A percentile compares a stretch with the other conserved stretches of the same genome.
Evolutionary conservation across 106 monocot species (phyloP).

Genomic region (Dendrobium huoshanense): DNA sequence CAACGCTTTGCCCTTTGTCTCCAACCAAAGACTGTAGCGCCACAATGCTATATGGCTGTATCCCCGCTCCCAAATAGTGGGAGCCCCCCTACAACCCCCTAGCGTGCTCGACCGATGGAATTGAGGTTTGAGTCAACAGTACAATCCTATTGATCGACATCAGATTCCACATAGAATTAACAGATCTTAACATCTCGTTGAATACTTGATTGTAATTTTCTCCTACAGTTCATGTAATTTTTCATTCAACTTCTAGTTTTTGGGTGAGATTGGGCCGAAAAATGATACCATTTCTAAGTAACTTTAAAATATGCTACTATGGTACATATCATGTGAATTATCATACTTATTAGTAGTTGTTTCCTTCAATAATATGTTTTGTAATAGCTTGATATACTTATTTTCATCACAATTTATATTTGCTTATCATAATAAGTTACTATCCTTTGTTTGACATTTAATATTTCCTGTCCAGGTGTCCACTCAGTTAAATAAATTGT

Average conservation of each 20-base stretch:
- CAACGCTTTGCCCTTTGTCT: no score
- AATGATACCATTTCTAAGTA: neutral
- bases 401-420: neutral
- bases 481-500: conserved; percentile 81
- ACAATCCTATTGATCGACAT: no score
- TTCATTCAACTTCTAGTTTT: neutral
- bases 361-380: conserved; percentile 1
- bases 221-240: neutral
- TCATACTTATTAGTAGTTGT: neutral
- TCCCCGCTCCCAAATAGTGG: no score
- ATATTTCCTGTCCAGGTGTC: conserved; percentile 58
- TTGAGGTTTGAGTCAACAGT: no score
- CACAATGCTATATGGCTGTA: no score
- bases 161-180: neutral
- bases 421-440: neutral
- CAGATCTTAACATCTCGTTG: neutral
- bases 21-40: no score
- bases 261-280: neutral
- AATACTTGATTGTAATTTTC: neutral
- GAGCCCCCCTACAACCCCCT: no score
- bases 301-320: neutral
- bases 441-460: neutral
- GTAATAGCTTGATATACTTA: neutral
- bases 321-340: neutral
- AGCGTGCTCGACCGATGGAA: no score